phyloP scores from a whole-genome alignment of 73 alveolate species.

The Stentor roeselii region DNA sequence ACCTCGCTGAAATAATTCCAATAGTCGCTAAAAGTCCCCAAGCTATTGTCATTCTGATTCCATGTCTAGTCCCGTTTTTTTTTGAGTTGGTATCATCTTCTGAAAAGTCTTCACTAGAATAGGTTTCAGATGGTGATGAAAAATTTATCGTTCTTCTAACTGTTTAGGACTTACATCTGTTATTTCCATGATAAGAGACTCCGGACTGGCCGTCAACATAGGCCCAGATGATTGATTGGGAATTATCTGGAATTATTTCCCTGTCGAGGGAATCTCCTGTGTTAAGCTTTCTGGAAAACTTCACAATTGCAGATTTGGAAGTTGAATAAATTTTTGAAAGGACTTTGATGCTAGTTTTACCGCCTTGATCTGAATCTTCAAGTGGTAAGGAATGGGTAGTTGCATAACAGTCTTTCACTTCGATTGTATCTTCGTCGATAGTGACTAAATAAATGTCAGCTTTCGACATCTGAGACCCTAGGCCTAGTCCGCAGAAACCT shows the following conservation, averaged over 20 bases:
- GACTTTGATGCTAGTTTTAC: background rate
- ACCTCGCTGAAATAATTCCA: background rate
- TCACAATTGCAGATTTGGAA: background rate
- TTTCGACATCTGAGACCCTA: background rate
- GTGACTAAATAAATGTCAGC: background rate
- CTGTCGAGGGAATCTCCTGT: background rate
- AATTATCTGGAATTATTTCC: background rate
- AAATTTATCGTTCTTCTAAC: no score
- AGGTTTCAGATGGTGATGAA: background rate
- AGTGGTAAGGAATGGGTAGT: background rate
- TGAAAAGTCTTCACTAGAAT: no score
- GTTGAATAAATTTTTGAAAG: background rate
- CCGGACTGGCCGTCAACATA: background rate
- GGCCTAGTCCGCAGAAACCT: background rate
- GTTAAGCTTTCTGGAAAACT: background rate
- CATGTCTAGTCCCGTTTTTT: conserved; percentile 18
- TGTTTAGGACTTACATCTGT: background rate
- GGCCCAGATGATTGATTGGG: background rate
- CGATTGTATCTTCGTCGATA: background rate
- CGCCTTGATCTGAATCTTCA: background rate
- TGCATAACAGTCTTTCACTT: background rate
- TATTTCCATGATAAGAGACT: background rate
- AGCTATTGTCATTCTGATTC: background rate
- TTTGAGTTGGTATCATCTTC: no score
- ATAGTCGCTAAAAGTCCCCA: conserved; percentile 15